These are phyloP conservation scores for Lycium ferocissimum DNA, from an alignment of 257 asterid genomes.

Conservation along the genomic window DNA sequence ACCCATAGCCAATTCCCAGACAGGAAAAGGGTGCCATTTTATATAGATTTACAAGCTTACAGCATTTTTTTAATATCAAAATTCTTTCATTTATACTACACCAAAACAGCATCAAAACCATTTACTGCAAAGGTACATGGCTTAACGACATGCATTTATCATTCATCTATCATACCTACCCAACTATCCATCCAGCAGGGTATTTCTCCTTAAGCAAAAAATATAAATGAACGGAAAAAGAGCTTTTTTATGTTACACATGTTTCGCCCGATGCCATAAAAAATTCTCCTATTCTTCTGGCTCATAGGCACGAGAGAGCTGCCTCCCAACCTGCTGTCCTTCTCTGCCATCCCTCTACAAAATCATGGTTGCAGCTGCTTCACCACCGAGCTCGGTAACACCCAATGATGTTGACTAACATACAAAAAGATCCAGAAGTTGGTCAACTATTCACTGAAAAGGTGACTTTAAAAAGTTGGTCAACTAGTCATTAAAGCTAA, in stretches of 20 bases:
- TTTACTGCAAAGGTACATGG: conserved; percentile 2
- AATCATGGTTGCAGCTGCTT: conserved; percentile 26
- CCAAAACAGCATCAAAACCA: neutral
- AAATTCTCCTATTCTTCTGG: neutral
- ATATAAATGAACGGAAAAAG: neutral
- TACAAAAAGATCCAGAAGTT: conserved; percentile 15
- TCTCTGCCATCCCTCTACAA: neutral
- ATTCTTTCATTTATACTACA: neutral
- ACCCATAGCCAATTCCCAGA: conserved; percentile 7
- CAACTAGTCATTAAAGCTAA: conserved; percentile 7
- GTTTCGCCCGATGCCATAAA: neutral
- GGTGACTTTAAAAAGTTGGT: neutral
- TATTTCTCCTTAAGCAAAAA: neutral
- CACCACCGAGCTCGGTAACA: neutral
- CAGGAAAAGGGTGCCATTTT: neutral
- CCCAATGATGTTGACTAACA: conserved; percentile 9
- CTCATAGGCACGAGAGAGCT: conserved; percentile 12
- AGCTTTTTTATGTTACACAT: neutral
- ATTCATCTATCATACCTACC: neutral
- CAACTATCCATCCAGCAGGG: conserved; percentile 23
- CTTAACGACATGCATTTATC: neutral
- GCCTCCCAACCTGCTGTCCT: neutral
- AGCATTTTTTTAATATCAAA: neutral
- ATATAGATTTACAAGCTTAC: conserved; percentile 4
- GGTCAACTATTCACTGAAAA: conserved; percentile 19